Evolutionary conservation across 2,329 filamentous ascomycete genomes (phyloP).

Genomic region (Sclerotinia subarctica): DNA sequence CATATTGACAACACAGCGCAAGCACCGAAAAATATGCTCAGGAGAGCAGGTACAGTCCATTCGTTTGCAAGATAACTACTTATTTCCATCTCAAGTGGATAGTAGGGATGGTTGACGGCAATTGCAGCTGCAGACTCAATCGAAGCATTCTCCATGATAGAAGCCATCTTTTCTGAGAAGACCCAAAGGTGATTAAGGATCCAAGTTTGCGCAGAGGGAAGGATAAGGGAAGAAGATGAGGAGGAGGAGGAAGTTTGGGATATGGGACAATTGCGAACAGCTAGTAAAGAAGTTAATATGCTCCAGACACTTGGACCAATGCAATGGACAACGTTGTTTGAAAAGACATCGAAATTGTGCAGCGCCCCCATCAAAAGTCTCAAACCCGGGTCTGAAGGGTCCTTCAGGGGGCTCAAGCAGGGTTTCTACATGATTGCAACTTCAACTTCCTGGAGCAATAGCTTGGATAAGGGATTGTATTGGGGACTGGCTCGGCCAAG

Average conservation of each 20-base stretch:
- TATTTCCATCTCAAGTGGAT: slow-evolving; percentile 62
- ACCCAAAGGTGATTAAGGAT: neutral
- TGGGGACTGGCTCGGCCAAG: neutral
- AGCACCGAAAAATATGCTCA: slow-evolving; percentile 56
- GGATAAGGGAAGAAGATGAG: neutral
- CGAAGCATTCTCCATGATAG: slow-evolving; percentile 28
- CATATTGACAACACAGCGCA: slow-evolving; percentile 55
- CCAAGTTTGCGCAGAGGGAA: neutral
- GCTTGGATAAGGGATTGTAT: slow-evolving; percentile 3
- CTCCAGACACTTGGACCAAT: slow-evolving; percentile 18
- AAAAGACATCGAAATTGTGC: slow-evolving; percentile 5
- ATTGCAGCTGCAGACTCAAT: slow-evolving; percentile 21
- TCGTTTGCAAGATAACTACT: slow-evolving; percentile 65
- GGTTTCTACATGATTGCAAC: slow-evolving; percentile 11
- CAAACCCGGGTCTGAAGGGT: slow-evolving; percentile 10
- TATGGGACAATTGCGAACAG: neutral
- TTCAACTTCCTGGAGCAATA: neutral
- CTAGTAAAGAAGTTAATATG: slow-evolving; percentile 7
- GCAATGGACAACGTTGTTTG: neutral
- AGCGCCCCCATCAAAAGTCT: neutral
- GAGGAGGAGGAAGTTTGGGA: neutral
- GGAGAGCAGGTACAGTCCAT: slow-evolving; percentile 55
- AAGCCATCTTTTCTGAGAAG: slow-evolving; percentile 23
- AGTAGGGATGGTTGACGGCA: slow-evolving; percentile 60
- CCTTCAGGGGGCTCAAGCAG: slow-evolving; percentile 16